Evolutionary conservation across 257 asterid genomes (phyloP).

Genomic region (Jasminum sambac): DNA sequence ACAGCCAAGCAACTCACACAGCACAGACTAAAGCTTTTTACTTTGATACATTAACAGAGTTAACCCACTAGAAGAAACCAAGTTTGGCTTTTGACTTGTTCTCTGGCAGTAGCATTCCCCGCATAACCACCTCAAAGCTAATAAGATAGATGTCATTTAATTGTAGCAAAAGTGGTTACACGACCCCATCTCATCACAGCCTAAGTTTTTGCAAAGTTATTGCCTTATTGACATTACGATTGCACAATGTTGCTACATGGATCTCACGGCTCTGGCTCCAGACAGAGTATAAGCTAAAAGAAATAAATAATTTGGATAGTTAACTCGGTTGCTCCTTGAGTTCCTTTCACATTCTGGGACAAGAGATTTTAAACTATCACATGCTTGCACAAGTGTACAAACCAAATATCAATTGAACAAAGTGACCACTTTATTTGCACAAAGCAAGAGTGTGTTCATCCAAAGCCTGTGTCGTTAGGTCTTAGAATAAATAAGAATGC

Average conservation of each 20-base stretch:
- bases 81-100: neutral
- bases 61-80: neutral
- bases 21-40: neutral
- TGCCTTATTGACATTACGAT: neutral
- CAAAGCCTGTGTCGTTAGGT: neutral
- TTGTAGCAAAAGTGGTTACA: neutral
- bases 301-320: neutral
- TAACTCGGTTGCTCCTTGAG: neutral
- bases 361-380: conserved; percentile 3
- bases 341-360: conserved; percentile 17
- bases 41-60: neutral
- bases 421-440: neutral
- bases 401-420: neutral
- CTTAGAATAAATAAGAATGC: neutral
- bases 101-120: neutral
- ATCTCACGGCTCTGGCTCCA: neutral
- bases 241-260: neutral
- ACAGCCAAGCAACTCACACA: neutral
- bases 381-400: conserved; percentile 6
- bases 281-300: neutral
- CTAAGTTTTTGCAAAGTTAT: neutral
- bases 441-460: neutral
- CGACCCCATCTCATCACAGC: neutral
- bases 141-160: neutral
- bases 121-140: neutral